Evolutionary conservation across 768 basidiomycete genomes (phyloP), one percentile per base, ranked within the genome.

Genomic region (Sarcodon sp.): DNA sequence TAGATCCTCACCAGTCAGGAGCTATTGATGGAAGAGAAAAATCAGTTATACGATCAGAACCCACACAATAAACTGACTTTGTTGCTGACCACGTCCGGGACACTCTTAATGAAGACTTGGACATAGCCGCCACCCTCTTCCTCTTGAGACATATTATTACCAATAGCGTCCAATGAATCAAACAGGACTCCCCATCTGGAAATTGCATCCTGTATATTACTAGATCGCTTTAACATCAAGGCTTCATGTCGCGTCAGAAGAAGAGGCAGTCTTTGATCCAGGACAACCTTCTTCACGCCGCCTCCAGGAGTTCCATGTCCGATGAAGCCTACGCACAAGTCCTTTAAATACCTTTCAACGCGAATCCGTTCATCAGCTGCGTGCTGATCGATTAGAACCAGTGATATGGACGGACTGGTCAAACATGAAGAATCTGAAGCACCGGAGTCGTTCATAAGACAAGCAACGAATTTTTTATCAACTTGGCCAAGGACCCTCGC

Each of bases 331-430:
- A 70, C 60, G 64, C 88, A 91, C n/a, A 91, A 59, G 43, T 79
- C 76, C 52, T 70, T 72, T 55, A 94, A 70, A 61, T 88, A 85
- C 27, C 68, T 65, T 65, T 99, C 96, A 50, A 98, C 88, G 16
- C 93, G 80, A 41, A 97, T 69, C 16, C 96, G 80, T 64, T 99
- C 96, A 59, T 96, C 90, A n/a, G 93, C 94, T 10, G 96, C 96
- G 61, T 99, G 96, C 62, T 99, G 96, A 67, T 99, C 96, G 43
- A 99, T 72, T 46, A 98, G 71, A 33, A 94, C 69, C 32, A 98
- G 72, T 1, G 65, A 59, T 47, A 43, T 15, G 39, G 39, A 13
- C 8, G 39, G 13, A 15, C 8, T 13, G 1, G 8, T 3, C 7
- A 27, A 41, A 41, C 16, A 41, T 27, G 16, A 15, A 9, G 7